Base-by-base conservation (phyloP, 164 flowering plant species). In the Protea cynaroides region DNA sequence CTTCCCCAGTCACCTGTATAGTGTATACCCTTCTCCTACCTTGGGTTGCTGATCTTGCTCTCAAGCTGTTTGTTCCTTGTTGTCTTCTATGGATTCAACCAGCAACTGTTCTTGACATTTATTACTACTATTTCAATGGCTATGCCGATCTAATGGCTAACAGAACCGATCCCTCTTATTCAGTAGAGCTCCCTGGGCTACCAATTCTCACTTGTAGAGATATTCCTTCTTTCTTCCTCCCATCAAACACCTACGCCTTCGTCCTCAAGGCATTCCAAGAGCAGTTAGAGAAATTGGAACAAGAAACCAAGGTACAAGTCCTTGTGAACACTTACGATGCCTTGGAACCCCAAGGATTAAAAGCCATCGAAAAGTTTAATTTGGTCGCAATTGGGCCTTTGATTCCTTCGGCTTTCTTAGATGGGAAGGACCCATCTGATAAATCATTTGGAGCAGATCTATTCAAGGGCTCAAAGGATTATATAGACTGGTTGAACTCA, bases 241-340 rank as follows among this genome's bases (percentile, higher is more conserved):
- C 71, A n/a, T 40, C 65, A 37, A 55, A 43, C 37, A 37, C 38
- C 11, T 38, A 24, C 4, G 17, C 52, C 5, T 51, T 34, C 25
- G 23, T 8, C 0, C 56, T 68, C 14, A 9, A 38, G 1, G 0
- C 43, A 2, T 8, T 74, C 14, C 25, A 71, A 58, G 71, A 77
- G 57, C 72, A 69, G 5, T 7, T 80, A 0, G 70, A 75, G 1
- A 51, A 14, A 21, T 38, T 75, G 0, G 37, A 63, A 15, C 29
- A 21, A 3, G 64, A 72, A 40, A 34, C 13, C 5, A 71, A 38
- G 9, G 69, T 67, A 0, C 72, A 36, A 25, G 71, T 82, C 15
- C 71, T 84, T 0, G 76, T 84, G 0, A 84, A 84, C 64, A 79
- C 83, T 1, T 82, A 79, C 55, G 76, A 81, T 44, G 77, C 69